Base-by-base conservation (phyloP, 352 stramenopile genomes). In the Globisporangium polare region DNA sequence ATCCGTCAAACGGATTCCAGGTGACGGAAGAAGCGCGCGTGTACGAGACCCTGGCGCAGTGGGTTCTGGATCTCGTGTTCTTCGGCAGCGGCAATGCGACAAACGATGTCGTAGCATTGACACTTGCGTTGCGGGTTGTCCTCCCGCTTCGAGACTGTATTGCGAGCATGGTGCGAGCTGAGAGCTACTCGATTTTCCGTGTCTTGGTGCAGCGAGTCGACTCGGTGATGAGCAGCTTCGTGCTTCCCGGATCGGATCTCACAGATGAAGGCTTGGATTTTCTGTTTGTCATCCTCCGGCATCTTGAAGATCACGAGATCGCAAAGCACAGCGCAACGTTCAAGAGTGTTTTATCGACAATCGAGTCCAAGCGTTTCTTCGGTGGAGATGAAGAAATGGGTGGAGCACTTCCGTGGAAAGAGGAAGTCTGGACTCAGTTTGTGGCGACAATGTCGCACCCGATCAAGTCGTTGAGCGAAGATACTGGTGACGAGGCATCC, bases 71-170 rank as follows among this genome's bases (percentile, higher is more conserved):
- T 31, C 67, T 87, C 33, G 49, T 85, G 1, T 73, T 72, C n/a
- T 68, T 80, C n/a, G 64, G 56, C 10, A 68, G 61, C 64, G 68
- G 63, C 26, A 74, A 58, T 22, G 66, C 67, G 31, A 60, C 49
- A 20, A 72, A 60, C 49, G 73, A 69, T 31, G 63, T 83, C 37
- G 41, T 65, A 5, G 69, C 66, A 5, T 54, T 85, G 41, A 73
- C 66, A 12, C 60, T 68, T 27, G 67, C 56, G 26, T 58, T 87
- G 42, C 71, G 77, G 35, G n/a, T 87, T 15, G 41, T 85, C 29
- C 59, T 85, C n/a, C 77, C 77, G 18, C 72, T 87, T 60, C 74
- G 76, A 54, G 73, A 71, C 5, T 71, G 66, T 18, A 79, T 85
- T 54, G 43, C 66, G 27, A 66, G 60, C 12, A 70, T 72, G 47